These are phyloP conservation scores for Colletotrichum sp. DNA, from an alignment of 2,329 filamentous ascomycete species.

Conservation along the genomic window DNA sequence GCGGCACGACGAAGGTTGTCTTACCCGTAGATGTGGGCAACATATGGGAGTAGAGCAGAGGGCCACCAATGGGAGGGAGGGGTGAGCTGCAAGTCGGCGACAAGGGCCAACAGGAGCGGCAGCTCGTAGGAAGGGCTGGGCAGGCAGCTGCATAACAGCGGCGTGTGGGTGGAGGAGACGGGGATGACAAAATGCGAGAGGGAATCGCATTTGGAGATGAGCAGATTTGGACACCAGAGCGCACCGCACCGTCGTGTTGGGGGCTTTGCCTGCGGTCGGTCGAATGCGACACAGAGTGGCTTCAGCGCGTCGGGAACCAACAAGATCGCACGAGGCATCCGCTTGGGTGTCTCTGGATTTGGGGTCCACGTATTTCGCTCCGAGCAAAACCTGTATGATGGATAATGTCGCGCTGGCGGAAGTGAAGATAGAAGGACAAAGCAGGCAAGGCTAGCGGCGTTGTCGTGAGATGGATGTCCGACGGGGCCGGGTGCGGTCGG, in stretches of 20 bases:
- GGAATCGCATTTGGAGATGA: not conserved
- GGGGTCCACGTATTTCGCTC: not conserved
- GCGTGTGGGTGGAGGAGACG: not conserved
- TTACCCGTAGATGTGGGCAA: not conserved
- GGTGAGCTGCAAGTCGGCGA: not conserved
- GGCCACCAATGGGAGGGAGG: conserved; percentile 3
- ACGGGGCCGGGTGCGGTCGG: not conserved
- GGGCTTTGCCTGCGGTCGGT: not conserved
- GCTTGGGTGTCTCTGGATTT: not conserved
- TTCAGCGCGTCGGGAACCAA: not conserved
- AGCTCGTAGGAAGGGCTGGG: not conserved
- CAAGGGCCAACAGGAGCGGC: conserved; percentile 10
- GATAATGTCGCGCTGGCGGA: not conserved
- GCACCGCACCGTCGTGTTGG: not conserved
- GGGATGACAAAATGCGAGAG: not conserved
- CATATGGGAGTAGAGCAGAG: not conserved
- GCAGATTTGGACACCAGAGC: not conserved
- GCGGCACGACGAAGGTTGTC: conserved; percentile 15
- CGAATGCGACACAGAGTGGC: not conserved
- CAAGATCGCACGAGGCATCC: not conserved
- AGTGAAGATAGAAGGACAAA: not conserved
- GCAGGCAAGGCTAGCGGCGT: not conserved
- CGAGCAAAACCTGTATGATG: not conserved
- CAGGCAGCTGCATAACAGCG: conserved; percentile 3
- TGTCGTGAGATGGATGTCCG: not conserved